Evolutionary conservation across 2,329 filamentous ascomycete genomes (phyloP), one percentile per base, ranked within the genome.

Genomic region (Alternaria tenuissima): DNA sequence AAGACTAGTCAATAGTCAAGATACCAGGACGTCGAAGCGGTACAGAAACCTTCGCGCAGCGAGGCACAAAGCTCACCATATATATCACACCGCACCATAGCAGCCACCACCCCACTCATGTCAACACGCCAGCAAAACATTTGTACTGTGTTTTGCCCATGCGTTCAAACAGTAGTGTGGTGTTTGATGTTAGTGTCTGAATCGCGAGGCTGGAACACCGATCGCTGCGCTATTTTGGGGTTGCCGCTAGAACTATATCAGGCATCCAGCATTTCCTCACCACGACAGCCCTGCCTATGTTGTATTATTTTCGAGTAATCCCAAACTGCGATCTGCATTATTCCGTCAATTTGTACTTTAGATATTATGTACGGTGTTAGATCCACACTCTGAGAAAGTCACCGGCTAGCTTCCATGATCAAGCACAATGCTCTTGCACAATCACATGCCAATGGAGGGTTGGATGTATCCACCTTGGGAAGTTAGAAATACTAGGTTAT

Each of bases 101-200:
- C 34, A 43, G 46, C 28, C 46, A 41, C 32, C 39, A 26, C 34
- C 18, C 39, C 41, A 47, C 34, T n/a, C 39, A 47, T 42, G 34
- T 46, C 57, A 62, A 57, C 39, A 61, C 49, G 30, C 28, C 41
- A 53, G 43, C 51, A 52, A 43, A 55, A 42, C 52, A 43, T 55
- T 16, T 44, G 49, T 26, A 16, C 56, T 57, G 36, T 53, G 60
- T 57, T 46, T 58, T 36, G 62, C 56, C 42, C 54, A 56, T 61
- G 48, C 55, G 48, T 48, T 48, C 58, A 61, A 57, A 61, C 54
- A 57, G 42, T 52, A 52, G 52, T 55, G 47, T 49, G 6, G 30
- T 56, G 62, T 64, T 60, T 63, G 53, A 57, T 58, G 56, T 48
- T 55, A 48, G 49, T 54, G 48, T 55, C 49, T 53, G 56, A 57